phyloP scores from a whole-genome alignment of 1,139 yeast species.

The Zygosaccharomyces pseudobailii region DNA sequence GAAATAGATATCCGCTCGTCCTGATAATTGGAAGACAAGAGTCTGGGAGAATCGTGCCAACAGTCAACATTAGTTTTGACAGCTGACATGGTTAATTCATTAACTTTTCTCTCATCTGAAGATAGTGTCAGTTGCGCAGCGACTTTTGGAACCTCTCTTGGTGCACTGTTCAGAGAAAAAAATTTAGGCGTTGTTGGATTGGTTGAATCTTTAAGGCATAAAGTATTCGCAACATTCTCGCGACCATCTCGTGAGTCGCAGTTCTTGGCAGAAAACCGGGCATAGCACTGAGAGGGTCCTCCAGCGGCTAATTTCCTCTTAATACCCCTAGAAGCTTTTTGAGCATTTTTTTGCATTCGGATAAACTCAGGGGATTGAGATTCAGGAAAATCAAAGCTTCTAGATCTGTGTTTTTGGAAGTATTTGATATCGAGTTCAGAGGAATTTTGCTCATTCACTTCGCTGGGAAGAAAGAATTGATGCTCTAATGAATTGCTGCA shows the following conservation, averaged over 20 bases:
- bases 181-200: neutral
- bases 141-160: neutral
- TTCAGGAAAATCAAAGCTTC: too few relatives aligned
- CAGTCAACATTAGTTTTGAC: neutral
- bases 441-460: too few relatives aligned
- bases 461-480: too few relatives aligned
- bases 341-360: neutral
- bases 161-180: neutral
- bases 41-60: neutral
- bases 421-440: too few relatives aligned
- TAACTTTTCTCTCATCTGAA: neutral
- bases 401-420: too few relatives aligned
- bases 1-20: neutral
- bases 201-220: neutral
- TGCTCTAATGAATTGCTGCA: too few relatives aligned
- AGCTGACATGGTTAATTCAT: neutral
- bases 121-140: neutral
- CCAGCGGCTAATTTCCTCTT: neutral
- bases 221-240: neutral
- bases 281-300: neutral
- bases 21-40: neutral
- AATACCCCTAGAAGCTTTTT: neutral
- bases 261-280: neutral
- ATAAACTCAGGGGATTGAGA: too few relatives aligned
- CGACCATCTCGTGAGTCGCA: neutral